Conservation (phyloP, 305 asterid genomes). For the Caryopteris hybrid region DNA sequence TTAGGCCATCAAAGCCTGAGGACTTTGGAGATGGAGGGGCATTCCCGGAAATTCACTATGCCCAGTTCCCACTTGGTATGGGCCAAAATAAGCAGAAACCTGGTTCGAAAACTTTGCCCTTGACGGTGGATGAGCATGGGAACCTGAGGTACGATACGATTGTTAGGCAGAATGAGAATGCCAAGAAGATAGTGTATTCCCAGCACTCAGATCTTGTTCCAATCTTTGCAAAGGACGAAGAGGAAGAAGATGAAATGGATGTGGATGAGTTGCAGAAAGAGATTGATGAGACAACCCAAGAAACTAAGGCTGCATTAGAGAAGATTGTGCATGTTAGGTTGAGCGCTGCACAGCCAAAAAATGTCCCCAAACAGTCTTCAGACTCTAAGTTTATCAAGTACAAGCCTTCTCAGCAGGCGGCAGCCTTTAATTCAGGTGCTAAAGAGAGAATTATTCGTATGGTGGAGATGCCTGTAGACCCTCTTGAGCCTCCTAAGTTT, state of each 20-base stretch:
- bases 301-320: constrained; percentile 79
- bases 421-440: constrained; percentile 90
- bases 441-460: constrained; percentile 84
- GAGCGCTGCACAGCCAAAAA: constrained; percentile 91
- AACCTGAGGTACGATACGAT: constrained; percentile 67
- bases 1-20: constrained; percentile 70
- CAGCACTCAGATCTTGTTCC: constrained; percentile 77
- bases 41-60: constrained; percentile 75
- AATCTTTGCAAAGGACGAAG: constrained; percentile 55
- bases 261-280: constrained; percentile 74
- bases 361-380: constrained; percentile 61
- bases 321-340: constrained; percentile 77
- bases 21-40: constrained; percentile 93
- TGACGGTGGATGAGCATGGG: constrained; percentile 79
- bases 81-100: constrained; percentile 57
- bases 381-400: constrained; percentile 82
- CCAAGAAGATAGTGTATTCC: constrained; percentile 74
- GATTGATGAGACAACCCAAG: constrained; percentile 68
- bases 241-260: constrained; percentile 57
- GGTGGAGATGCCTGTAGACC: constrained; percentile 90
- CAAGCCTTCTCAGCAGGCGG: constrained; percentile 80
- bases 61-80: constrained; percentile 83
- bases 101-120: constrained; percentile 56
- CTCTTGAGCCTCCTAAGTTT: constrained; percentile 89
- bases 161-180: constrained; percentile 72